Conservation (phyloP, 805 yeast species). For the Hanseniaspora hatyaiensis region DNA sequence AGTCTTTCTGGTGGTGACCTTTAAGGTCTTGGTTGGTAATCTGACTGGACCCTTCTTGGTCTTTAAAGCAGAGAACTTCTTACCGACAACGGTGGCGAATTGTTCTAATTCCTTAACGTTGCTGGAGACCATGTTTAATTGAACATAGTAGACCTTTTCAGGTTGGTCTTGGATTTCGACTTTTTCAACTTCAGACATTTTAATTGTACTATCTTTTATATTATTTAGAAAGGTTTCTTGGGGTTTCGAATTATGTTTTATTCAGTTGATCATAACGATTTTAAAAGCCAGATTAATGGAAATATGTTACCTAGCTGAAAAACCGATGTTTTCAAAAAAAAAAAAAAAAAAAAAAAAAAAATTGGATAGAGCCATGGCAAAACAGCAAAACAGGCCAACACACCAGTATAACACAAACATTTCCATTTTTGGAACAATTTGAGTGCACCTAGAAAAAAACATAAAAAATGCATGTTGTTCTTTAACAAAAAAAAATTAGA, state of each 20-base stretch:
- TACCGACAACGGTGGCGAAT: conserved; percentile 75
- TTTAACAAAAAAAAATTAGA: too few relatives aligned
- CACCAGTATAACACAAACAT: too few relatives aligned
- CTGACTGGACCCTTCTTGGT: conserved; percentile 98
- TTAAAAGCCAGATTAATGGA: background rate
- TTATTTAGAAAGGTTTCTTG: conserved; percentile 11
- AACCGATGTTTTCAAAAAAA: too few relatives aligned
- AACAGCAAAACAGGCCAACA: too few relatives aligned
- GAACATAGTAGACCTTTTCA: conserved; percentile 79
- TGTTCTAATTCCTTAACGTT: conserved; percentile 96
- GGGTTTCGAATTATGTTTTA: background rate
- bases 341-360: background rate
- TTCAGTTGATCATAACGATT: background rate
- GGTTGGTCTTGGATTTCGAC: conserved; percentile 65
- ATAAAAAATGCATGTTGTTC: too few relatives aligned
- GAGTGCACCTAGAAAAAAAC: too few relatives aligned
- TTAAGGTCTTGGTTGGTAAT: conserved; percentile 98
- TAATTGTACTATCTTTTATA: conserved; percentile 34
- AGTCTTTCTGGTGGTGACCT: conserved; percentile 98
- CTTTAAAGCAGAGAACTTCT: conserved; percentile 38
- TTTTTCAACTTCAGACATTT: conserved; percentile 73
- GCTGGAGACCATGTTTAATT: conserved; percentile 98
- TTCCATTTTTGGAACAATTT: too few relatives aligned
- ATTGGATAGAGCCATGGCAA: too few relatives aligned
- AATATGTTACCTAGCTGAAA: too few relatives aligned